Evolutionary conservation across 805 yeast species (phyloP).

Genomic region (Candida ortonii): DNA sequence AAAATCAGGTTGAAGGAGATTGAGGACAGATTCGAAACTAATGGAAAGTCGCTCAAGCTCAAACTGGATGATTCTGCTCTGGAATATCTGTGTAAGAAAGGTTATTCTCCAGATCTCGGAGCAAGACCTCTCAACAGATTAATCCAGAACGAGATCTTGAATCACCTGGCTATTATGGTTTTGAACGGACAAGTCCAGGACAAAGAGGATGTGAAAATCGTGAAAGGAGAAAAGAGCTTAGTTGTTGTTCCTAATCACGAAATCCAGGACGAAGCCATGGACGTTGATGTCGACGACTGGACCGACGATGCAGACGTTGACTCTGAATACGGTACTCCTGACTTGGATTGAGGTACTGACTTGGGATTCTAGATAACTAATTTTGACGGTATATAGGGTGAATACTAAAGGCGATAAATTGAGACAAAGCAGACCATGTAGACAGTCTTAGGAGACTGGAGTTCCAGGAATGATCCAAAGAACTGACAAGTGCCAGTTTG

Average conservation of each 20-base stretch:
- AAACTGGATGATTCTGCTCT: constrained; percentile 73
- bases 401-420: constrained; percentile 1
- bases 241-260: constrained; percentile 87
- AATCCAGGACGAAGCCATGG: constrained; percentile 48
- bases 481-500: too few species aligned
- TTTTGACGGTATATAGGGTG: constrained; percentile 1
- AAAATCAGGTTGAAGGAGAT: constrained; percentile 80
- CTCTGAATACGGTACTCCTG: constrained; percentile 34
- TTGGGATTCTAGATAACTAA: too few species aligned
- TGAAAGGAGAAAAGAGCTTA: constrained; percentile 57
- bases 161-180: constrained; percentile 83
- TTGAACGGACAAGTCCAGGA: constrained; percentile 84
- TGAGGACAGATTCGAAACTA: constrained; percentile 77
- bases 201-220: constrained; percentile 78
- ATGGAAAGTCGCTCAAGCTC: constrained; percentile 74
- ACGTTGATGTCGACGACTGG: constrained; percentile 58
- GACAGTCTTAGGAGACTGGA: too few species aligned
- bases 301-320: constrained; percentile 63
- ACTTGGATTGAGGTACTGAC: constrained; percentile 26
- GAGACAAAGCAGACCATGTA: too few species aligned
- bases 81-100: constrained; percentile 78
- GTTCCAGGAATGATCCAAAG: too few species aligned
- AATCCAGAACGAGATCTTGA: constrained; percentile 84
- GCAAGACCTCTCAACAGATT: constrained; percentile 95
- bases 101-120: constrained; percentile 91